phyloP scores from a whole-genome alignment of 1,284 basidiomycete genomes.

The Ustilago curta region DNA sequence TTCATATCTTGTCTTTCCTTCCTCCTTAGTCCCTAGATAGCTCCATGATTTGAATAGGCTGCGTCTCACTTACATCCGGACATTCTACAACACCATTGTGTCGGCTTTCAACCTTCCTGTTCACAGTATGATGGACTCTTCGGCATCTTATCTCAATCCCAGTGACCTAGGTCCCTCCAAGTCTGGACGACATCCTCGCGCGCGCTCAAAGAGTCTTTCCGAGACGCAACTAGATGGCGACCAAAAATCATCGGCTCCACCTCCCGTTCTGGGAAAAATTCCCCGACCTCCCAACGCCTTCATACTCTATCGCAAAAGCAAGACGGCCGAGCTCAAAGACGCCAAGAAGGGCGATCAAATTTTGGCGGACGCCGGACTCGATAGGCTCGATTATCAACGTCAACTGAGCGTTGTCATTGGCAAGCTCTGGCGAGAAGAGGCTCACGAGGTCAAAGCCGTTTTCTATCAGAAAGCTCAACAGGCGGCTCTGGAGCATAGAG shows the following conservation, averaged over 20 bases:
- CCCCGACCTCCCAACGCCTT: slow-evolving; percentile 48
- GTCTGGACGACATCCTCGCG: slow-evolving; percentile 3
- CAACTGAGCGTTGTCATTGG: slow-evolving; percentile 37
- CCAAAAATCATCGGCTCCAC: neutral
- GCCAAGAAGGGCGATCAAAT: neutral
- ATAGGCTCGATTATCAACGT: slow-evolving; percentile 45
- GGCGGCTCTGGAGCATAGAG: slow-evolving; percentile 28
- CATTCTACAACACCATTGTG: too few species aligned
- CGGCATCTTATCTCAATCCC: neutral
- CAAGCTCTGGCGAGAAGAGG: slow-evolving; percentile 38
- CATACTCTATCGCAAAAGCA: slow-evolving; percentile 41
- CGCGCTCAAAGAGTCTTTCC: slow-evolving; percentile 20
- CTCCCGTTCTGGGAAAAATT: slow-evolving; percentile 31
- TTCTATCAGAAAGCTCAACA: slow-evolving; percentile 37
- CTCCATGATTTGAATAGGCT: too few species aligned
- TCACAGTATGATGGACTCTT: too few species aligned
- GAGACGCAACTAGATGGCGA: too few species aligned
- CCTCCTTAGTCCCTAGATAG: too few species aligned
- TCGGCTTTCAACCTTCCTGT: too few species aligned
- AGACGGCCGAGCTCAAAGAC: slow-evolving; percentile 27
- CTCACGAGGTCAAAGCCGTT: slow-evolving; percentile 18
- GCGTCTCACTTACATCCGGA: too few species aligned
- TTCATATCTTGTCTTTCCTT: too few species aligned
- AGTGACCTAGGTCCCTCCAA: slow-evolving; percentile 9
- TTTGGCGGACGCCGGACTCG: slow-evolving; percentile 12